Evolutionary conservation across 1,139 yeast genomes (phyloP), one percentile per base, ranked within the genome.

Genomic region (Pichia cactophila): DNA sequence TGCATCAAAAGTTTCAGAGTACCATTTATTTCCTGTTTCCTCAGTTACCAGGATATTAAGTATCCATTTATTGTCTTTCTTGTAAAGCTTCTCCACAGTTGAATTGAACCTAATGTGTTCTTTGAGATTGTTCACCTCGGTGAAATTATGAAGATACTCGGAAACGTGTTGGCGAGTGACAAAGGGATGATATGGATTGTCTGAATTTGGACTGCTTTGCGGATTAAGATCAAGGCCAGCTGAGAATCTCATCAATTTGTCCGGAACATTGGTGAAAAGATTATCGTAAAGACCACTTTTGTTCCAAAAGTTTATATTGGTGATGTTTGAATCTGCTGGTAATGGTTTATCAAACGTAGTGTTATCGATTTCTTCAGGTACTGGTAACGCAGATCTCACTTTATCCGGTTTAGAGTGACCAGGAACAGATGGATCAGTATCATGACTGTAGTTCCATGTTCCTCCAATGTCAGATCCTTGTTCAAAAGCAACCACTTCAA

Each of bases 241-340:
- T 8, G 78, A 71, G 53, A 71, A 75, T 45, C 77, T 61, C 50
- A 75, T 68, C 51, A 73, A 69, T 42, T 72, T 55, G 26, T 69
- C 54, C 2, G 80, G 77, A 38, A 76, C 71, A 52, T 76, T 76
- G 35, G 79, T 73, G 59, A 69, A 75, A 26, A 76, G 61, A 45
- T 69, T 65, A 33, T 70, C 69, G 54, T 69, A 75, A 28, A 74
- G 51, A 9, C 51, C 68, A 7, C 72, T 66, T 40, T 61, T 58
- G 41, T 60, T 66, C 80, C 78, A 74, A 35, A 35, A 23, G 10
- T 11, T 8, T 35, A 31, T 44, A 20, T 20, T 33, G 12, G 10
- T 9, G 38, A 35, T 9, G 12, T 16, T 35, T 16, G 8, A 10
- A 11, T 17, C 14, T 28, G 26, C 23, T 44, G 26, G n/a, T 39